These are phyloP conservation scores for Fusarium succisae DNA, from an alignment of 2,329 filamentous ascomycete genomes.

Conservation along the genomic window DNA sequence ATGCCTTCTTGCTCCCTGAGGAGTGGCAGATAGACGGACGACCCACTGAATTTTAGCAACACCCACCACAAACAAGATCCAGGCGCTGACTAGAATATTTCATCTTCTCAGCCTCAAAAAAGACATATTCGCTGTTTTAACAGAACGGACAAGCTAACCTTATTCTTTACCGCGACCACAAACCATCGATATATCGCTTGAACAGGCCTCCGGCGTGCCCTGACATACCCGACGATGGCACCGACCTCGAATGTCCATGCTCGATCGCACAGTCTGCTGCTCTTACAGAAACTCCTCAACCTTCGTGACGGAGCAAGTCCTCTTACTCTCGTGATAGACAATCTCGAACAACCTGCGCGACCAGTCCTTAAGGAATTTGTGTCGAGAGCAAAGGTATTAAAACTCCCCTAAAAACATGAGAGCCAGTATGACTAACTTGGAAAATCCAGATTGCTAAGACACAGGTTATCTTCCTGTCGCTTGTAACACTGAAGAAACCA, in stretches of 20 bases:
- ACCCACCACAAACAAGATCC: slow-evolving; percentile 23
- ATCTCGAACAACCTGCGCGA: slow-evolving; percentile 79
- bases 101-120: neutral
- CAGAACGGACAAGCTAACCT: neutral
- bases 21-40: neutral
- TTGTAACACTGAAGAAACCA: slow-evolving; percentile 75
- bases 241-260: slow-evolving; percentile 70
- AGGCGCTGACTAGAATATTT: slow-evolving; percentile 2
- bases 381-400: slow-evolving; percentile 72
- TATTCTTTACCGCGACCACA: no score
- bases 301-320: slow-evolving; percentile 83
- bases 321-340: slow-evolving; percentile 86
- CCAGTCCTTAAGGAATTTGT: slow-evolving; percentile 79
- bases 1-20: neutral
- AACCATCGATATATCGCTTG: neutral
- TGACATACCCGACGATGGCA: slow-evolving; percentile 55
- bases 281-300: slow-evolving; percentile 84
- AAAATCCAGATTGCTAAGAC: slow-evolving; percentile 65
- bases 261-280: slow-evolving; percentile 83
- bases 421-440: neutral
- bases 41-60: slow-evolving; percentile 35
- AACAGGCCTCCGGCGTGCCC: neutral
- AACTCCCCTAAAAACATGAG: neutral
- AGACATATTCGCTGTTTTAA: neutral
- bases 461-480: slow-evolving; percentile 80